Evolutionary conservation across 129 eudicot genomes (phyloP), one percentile per base, ranked within the genome.

Genomic region (Tanacetum coccineum): DNA sequence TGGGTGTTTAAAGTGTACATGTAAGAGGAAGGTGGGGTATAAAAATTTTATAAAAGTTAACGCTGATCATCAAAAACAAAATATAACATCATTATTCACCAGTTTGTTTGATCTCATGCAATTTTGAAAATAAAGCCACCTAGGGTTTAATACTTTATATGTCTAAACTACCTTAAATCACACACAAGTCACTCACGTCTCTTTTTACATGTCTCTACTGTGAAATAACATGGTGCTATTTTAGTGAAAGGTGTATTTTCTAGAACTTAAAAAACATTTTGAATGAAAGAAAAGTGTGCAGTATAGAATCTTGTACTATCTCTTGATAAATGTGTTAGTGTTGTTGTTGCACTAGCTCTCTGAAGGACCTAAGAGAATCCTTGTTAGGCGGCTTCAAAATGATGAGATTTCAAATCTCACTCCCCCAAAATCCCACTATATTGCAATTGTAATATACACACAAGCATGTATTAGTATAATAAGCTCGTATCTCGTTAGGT

Each of bases 281-380:
- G 80, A 75, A 71, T 64, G 81, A 62, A 72, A 66, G 68, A 39
- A 72, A 72, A 72, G 80, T 46, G 52, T 49, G 62, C 74, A 68
- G 65, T 54, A 50, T 64, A 78, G 83, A 82, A 82, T 82, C 87
- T 74, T 70, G 80, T 81, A 78, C 82, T 70, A 74, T 82, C 83
- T 78, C 80, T 78, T 74, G 87, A 78, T 15, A 73, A 70, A 62
- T 55, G 87, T 74, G 82, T 68, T 79, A 68, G 64, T 74, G 70
- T 62, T 71, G 67, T 57, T 70, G 50, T 64, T 70, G 76, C 76
- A 62, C 72, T 70, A 64, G 36, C 76, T 55, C 83, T 79, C 62
- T 61, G 49, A 57, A 62, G 77, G 76, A 57, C 74, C 76, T 57
- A 73, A 53, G 71, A 76, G 77, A 75, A 78, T 71, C 81, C 81